Conservation (phyloP, 352 stramenopile species). For the Vaucheria bursata region DNA sequence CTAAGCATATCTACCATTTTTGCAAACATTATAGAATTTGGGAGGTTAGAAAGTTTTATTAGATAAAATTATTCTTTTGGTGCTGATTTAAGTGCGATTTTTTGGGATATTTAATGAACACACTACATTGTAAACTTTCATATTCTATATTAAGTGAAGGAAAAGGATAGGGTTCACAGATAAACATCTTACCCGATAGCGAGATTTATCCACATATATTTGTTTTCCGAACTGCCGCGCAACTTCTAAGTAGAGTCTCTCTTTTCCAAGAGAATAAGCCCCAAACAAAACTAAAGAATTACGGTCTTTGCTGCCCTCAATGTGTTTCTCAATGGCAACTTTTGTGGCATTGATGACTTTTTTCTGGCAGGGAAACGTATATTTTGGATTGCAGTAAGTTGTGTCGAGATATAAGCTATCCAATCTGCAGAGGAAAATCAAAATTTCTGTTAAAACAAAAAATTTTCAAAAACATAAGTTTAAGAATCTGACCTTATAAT, state of each 20-base stretch:
- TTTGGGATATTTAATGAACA: no score
- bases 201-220: not conserved
- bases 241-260: constrained; percentile 75
- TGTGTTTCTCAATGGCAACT: not conserved
- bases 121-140: no score
- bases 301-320: not conserved
- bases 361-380: constrained; percentile 70
- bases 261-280: constrained; percentile 77
- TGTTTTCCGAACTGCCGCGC: constrained; percentile 27
- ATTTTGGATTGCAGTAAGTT: constrained; percentile 75
- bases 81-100: no score
- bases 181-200: not conserved
- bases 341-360: constrained; percentile 14
- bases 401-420: constrained; percentile 65
- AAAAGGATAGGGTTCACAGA: no score
- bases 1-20: no score
- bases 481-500: no score
- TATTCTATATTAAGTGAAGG: no score
- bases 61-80: no score
- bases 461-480: no score
- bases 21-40: no score
- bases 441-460: no score
- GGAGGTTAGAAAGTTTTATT: no score
- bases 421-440: constrained; percentile 6
- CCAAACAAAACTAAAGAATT: constrained; percentile 69